Evolutionary conservation across 495 filamentous ascomycete species (phyloP), one percentile per base, ranked within the genome.

Genomic region (Podospora comata): DNA sequence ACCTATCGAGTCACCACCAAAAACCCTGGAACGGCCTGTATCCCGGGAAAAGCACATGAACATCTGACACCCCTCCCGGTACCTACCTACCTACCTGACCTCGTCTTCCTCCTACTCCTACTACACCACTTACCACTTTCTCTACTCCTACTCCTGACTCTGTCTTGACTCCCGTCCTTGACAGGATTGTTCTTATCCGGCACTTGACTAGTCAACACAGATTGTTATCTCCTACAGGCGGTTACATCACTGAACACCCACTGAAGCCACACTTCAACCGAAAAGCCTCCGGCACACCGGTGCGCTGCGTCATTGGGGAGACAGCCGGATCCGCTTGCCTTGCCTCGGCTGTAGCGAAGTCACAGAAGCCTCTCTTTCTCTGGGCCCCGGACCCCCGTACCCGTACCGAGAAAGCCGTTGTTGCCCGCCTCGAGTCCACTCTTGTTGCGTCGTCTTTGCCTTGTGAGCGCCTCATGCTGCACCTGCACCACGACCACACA

Each of bases 271-370:
- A 23, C 23, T 32, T 48, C 9, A 48, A 16, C 39, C 39, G 39
- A 48, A 18, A 53, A 27, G 0, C 62, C 64, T n/a, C 32, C 60
- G 54, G 64, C 15, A 63, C 57, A 20, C 62, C 26, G 44, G 53
- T 58, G 57, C 18, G 34, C 61, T 67, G 69, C 69, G 69, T 70
- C 69, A 70, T 70, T 65, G 62, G 39, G 64, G 23, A 19, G 18
- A 19, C n/a, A 15, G 56, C 56, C 61, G 55, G 64, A 59, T 71
- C 72, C 72, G 68, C 68, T 74, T 72, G 70, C 74, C 68, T 74
- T 72, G 70, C 74, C 74, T 76, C 72, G 74, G 72, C 65, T 72
- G 48, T 44, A 28, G 44, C 58, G 34, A 63, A 18, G 15, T 16
- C 7, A 48, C 39, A 48, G 39, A 48, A 48, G 39, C 39, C 39